phyloP scores from a whole-genome alignment of 2,329 filamentous ascomycete genomes.

The Chaetoscypha palmicola region DNA sequence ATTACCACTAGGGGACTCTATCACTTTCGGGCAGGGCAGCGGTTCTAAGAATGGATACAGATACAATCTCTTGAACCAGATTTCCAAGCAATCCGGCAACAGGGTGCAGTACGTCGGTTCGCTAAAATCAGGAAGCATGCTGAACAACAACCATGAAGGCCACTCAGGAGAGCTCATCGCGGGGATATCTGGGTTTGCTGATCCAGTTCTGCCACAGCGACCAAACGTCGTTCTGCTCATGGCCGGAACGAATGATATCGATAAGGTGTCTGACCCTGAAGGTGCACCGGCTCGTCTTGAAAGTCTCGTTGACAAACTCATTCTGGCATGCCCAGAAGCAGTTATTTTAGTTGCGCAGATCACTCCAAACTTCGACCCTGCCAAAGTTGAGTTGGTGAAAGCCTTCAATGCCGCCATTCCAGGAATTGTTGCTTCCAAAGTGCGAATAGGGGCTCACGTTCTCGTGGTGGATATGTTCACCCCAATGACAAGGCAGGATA shows the following conservation, averaged over 20 bases:
- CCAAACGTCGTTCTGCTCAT: conserved; percentile 14
- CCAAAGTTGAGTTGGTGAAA: not conserved
- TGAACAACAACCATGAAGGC: conserved; percentile 22
- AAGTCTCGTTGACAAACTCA: conserved; percentile 28
- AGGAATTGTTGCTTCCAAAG: not conserved
- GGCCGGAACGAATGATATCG: conserved; percentile 30
- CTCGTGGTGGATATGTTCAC: conserved; percentile 5
- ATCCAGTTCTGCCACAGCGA: not conserved
- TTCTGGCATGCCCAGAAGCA: conserved; percentile 28
- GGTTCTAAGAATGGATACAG: conserved; percentile 35
- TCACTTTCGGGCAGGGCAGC: conserved; percentile 30
- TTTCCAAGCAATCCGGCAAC: conserved; percentile 15
- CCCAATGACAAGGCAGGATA: not conserved
- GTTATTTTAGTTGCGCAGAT: conserved; percentile 33
- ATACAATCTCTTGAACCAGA: conserved; percentile 16
- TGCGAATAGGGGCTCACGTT: not conserved
- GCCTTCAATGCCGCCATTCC: conserved; percentile 8
- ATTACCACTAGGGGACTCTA: too few species aligned
- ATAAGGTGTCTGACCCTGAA: conserved; percentile 16
- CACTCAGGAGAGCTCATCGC: conserved; percentile 28
- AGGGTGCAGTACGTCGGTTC: conserved; percentile 27
- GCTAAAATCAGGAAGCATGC: conserved; percentile 27
- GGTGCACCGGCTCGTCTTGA: conserved; percentile 30
- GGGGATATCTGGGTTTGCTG: conserved; percentile 22
- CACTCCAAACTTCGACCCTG: conserved; percentile 13